These are phyloP conservation scores for Acorus calamus DNA, from an alignment of 106 monocot genomes.

Conservation along the genomic window DNA sequence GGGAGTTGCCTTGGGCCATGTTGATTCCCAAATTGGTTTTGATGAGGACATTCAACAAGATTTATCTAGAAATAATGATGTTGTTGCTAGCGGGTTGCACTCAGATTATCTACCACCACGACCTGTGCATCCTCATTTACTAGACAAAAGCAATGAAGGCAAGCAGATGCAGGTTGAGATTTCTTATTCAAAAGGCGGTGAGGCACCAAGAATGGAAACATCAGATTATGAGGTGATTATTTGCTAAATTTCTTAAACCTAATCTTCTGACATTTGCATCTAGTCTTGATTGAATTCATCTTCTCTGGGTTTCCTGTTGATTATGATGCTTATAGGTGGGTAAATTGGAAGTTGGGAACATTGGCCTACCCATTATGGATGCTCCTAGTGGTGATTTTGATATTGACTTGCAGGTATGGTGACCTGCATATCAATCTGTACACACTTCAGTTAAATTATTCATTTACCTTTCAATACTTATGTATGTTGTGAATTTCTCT, in stretches of 20 bases:
- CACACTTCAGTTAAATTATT: neutral
- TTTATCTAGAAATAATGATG: slow-evolving; percentile 23
- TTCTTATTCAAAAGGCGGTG: slow-evolving; percentile 19
- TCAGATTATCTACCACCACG: slow-evolving; percentile 32
- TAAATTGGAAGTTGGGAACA: slow-evolving; percentile 29
- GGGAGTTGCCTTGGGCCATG: slow-evolving; percentile 19
- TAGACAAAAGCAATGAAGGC: slow-evolving; percentile 21
- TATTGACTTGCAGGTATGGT: slow-evolving; percentile 71
- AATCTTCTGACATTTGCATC: too few species aligned
- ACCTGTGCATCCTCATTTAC: slow-evolving; percentile 16
- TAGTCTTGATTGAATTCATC: too few species aligned
- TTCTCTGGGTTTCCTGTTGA: neutral
- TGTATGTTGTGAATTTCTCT: too few species aligned
- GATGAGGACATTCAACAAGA: slow-evolving; percentile 30
- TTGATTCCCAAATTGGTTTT: slow-evolving; percentile 46
- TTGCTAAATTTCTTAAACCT: neutral
- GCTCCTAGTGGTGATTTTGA: slow-evolving; percentile 39
- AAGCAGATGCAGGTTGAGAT: slow-evolving; percentile 28
- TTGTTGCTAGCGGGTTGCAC: slow-evolving; percentile 16
- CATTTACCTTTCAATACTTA: too few species aligned
- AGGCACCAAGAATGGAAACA: slow-evolving; percentile 16
- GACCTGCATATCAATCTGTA: neutral
- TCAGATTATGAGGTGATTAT: slow-evolving; percentile 68
- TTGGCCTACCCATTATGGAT: slow-evolving; percentile 23
- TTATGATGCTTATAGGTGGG: slow-evolving; percentile 29